Percentiles rank a stretch among this genome's conserved stretches.
Conservation (phyloP, 345 rosid species). For the Citrus mangshanensis region DNA sequence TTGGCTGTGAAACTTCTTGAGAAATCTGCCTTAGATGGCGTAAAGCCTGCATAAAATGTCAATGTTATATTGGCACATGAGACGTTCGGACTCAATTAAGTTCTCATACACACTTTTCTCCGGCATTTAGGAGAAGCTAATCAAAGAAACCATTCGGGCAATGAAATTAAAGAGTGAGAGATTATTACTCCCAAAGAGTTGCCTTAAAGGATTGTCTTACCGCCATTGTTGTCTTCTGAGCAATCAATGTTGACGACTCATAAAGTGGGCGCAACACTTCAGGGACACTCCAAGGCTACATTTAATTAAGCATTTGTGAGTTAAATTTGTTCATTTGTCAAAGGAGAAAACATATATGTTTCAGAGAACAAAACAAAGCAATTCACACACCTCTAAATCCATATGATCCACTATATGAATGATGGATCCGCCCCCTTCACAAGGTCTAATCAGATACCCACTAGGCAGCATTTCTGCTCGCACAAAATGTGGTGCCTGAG, state of each 20-base stretch:
- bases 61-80: not conserved
- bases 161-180: not conserved
- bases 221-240: constrained; percentile 94
- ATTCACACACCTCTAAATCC: constrained; percentile 75
- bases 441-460: constrained; percentile 91
- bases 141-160: not conserved
- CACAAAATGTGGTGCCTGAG: constrained; percentile 86
- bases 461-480: constrained; percentile 94
- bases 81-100: not conserved
- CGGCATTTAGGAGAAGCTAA: not conserved
- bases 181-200: constrained; percentile 1
- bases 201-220: constrained; percentile 37
- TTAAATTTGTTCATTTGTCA: constrained; percentile 7
- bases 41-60: constrained; percentile 53
- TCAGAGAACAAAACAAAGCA: constrained; percentile 14
- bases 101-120: too few relatives aligned
- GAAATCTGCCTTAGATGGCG: constrained; percentile 92
- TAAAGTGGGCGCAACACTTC: constrained; percentile 97
- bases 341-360: not conserved
- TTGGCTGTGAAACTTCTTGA: constrained; percentile 91
- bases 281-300: constrained; percentile 95
- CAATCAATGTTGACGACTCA: constrained; percentile 88
- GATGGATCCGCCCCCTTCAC: constrained; percentile 98
- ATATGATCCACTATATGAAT: constrained; percentile 92
- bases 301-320: constrained; percentile 1